These are phyloP conservation scores for Flaveria robusta DNA, from an alignment of 129 eudicot species.

Conservation along the genomic window DNA sequence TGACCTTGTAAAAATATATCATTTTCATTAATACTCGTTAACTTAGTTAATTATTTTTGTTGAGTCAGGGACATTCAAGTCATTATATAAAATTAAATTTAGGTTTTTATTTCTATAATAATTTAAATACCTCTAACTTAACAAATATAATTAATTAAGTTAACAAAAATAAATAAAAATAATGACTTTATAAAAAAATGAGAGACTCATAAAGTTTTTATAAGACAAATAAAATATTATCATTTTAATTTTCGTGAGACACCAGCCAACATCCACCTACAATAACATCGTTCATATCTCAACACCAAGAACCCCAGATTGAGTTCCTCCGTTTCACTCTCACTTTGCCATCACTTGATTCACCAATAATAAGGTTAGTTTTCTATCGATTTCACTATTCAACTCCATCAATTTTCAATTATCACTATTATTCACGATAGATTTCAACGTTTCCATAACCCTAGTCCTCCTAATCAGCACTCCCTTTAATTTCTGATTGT, in stretches of 20 bases:
- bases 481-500: conserved; percentile 19
- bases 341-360: conserved; percentile 4
- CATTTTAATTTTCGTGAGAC: conserved; percentile 18
- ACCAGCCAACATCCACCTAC: conserved; percentile 28
- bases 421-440: conserved; percentile 8
- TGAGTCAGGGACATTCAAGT: no score
- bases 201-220: no score
- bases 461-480: conserved; percentile 20
- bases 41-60: no score
- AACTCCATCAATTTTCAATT: conserved; percentile 15
- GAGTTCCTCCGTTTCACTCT: conserved; percentile 18
- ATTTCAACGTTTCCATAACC: conserved; percentile 17
- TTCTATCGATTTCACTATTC: conserved; percentile 12
- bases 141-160: no score
- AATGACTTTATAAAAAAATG: no score
- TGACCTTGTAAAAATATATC: no score
- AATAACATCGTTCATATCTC: conserved; percentile 32
- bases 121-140: no score
- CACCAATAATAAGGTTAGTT: conserved; percentile 19
- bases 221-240: no score
- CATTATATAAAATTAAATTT: no score
- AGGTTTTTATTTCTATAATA: no score
- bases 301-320: conserved; percentile 25
- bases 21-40: no score
- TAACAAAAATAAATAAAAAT: no score